Evolutionary conservation across 2,329 filamentous ascomycete species (phyloP).

Genomic region (Tetracladium maxilliforme): DNA sequence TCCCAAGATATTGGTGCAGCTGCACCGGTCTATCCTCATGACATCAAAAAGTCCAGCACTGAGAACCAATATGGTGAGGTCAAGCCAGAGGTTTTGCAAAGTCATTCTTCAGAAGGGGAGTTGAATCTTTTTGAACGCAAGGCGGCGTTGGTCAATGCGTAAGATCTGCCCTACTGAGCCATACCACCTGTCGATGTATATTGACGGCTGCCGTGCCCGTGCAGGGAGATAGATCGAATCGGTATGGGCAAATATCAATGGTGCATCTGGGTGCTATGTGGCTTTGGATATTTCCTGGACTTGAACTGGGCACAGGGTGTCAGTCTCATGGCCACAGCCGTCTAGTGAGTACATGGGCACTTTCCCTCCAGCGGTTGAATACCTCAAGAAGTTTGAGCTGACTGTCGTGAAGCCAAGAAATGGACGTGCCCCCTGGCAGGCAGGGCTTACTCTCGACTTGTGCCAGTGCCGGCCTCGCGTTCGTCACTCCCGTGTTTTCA

Average conservation of each 20-base stretch:
- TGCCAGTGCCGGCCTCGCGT: slow-evolving; percentile 6
- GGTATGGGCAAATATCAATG: slow-evolving; percentile 12
- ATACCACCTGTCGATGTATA: not conserved
- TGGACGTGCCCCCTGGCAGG: slow-evolving; percentile 2
- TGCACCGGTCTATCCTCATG: not conserved
- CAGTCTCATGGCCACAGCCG: slow-evolving; percentile 8
- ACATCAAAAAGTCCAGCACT: not conserved
- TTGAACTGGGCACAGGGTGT: slow-evolving; percentile 11
- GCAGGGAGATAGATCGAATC: slow-evolving; percentile 7
- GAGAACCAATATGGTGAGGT: not conserved
- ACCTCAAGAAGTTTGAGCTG: no score
- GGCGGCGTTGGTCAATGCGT: slow-evolving; percentile 1
- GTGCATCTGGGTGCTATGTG: slow-evolving; percentile 11
- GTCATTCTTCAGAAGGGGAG: not conserved
- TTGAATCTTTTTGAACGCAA: slow-evolving; percentile 1
- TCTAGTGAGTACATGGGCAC: no score
- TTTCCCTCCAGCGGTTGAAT: no score
- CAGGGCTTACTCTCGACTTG: slow-evolving; percentile 9
- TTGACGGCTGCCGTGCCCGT: slow-evolving; percentile 5
- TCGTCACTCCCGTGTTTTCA: no score
- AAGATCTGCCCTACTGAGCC: no score
- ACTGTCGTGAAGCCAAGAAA: slow-evolving; percentile 1
- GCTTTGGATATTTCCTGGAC: slow-evolving; percentile 13
- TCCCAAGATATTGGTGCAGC: not conserved
- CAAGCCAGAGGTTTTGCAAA: not conserved